Conservation (phyloP, 2,329 filamentous ascomycete genomes). For the Aspergillus ochraceoroseus region DNA sequence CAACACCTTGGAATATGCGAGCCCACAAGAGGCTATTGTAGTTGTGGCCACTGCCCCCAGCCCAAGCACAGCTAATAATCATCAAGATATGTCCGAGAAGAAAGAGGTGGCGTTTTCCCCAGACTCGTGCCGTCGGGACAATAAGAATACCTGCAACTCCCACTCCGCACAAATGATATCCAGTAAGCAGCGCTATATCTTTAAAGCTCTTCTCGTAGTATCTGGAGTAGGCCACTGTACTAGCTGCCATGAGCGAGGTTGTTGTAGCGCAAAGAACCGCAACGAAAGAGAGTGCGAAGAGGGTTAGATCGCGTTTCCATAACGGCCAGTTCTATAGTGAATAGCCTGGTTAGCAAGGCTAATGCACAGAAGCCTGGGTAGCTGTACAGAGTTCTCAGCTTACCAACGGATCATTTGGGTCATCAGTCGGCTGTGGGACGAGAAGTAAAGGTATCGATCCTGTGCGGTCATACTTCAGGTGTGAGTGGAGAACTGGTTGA, state of each 20-base stretch:
- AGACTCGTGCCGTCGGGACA: slow-evolving; percentile 81
- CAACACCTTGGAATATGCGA: slow-evolving; percentile 79
- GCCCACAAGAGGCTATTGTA: slow-evolving; percentile 72
- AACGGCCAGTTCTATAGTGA: slow-evolving; percentile 68
- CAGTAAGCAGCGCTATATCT: slow-evolving; percentile 75
- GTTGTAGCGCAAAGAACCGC: slow-evolving; percentile 80
- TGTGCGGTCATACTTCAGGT: slow-evolving; percentile 67
- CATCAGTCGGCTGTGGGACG: slow-evolving; percentile 84
- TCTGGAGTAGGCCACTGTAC: slow-evolving; percentile 71
- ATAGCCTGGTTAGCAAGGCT: neutral
- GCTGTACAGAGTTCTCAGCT: slow-evolving; percentile 4
- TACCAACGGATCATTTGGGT: slow-evolving; percentile 82
- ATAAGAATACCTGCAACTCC: slow-evolving; percentile 77
- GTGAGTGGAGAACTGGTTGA: slow-evolving; percentile 33
- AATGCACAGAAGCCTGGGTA: neutral
- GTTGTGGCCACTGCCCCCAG: slow-evolving; percentile 60
- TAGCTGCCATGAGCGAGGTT: slow-evolving; percentile 80
- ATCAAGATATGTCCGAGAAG: slow-evolving; percentile 70
- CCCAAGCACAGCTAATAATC: slow-evolving; percentile 72
- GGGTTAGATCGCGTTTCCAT: slow-evolving; percentile 77
- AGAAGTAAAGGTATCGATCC: slow-evolving; percentile 69
- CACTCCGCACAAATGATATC: slow-evolving; percentile 79
- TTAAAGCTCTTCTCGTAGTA: slow-evolving; percentile 64
- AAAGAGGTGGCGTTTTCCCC: slow-evolving; percentile 89
- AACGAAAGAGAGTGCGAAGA: slow-evolving; percentile 69